phyloP scores from a whole-genome alignment of 179 eudicot species.

The Dionaea muscipula region DNA sequence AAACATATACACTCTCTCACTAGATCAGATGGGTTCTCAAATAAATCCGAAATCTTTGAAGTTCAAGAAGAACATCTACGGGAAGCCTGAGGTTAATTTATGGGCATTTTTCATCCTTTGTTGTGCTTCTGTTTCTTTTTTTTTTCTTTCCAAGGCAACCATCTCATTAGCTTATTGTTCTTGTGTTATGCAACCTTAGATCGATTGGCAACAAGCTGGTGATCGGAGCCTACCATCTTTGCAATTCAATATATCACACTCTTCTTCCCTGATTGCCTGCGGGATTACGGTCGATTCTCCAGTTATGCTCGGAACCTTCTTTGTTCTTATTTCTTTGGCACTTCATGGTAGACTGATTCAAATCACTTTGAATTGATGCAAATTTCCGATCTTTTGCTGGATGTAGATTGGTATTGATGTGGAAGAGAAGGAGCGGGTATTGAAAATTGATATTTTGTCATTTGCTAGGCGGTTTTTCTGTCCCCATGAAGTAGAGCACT shows the following conservation, averaged over 20 bases:
- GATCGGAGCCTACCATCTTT: slow-evolving; percentile 34
- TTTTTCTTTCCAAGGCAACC: neutral
- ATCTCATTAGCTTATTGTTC: neutral
- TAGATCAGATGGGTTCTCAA: slow-evolving; percentile 62
- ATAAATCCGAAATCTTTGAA: slow-evolving; percentile 48
- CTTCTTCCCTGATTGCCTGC: slow-evolving; percentile 74
- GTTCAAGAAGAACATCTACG: slow-evolving; percentile 65
- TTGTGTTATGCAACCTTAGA: slow-evolving; percentile 18
- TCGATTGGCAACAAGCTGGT: slow-evolving; percentile 38
- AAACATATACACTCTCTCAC: slow-evolving; percentile 18
- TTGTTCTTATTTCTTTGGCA: too few relatives aligned
- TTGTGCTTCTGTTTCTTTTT: neutral
- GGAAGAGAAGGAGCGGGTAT: slow-evolving; percentile 57
- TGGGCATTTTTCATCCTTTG: neutral
- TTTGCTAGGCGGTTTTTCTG: slow-evolving; percentile 72
- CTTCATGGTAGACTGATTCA: too few relatives aligned
- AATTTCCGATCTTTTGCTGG: slow-evolving; percentile 5
- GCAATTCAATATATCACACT: slow-evolving; percentile 81
- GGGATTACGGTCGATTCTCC: slow-evolving; percentile 48
- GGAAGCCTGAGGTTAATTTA: slow-evolving; percentile 78
- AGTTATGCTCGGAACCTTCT: slow-evolving; percentile 30
- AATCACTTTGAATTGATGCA: too few relatives aligned
- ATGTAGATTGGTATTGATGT: slow-evolving; percentile 81
- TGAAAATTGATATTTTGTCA: slow-evolving; percentile 41
- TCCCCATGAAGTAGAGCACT: slow-evolving; percentile 42